phyloP scores from a whole-genome alignment of 768 basidiomycete species.

The Collybia sp. region DNA sequence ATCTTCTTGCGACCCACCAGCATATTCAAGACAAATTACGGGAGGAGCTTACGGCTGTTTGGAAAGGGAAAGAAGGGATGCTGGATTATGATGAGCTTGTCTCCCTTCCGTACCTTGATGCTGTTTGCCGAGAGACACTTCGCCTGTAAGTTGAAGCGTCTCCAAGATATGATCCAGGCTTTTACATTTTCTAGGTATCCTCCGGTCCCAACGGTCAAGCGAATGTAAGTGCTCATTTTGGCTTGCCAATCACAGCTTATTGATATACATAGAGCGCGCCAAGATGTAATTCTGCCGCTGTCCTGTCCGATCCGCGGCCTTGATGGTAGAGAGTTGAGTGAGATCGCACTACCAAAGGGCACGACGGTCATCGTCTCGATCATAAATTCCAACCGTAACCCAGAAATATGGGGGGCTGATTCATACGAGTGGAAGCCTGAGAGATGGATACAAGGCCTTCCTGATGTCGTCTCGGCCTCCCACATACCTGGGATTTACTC shows the following conservation, averaged over 20 bases:
- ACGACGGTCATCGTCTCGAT: conserved; percentile 21
- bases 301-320: conserved; percentile 21
- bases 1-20: conserved; percentile 24
- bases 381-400: conserved; percentile 23
- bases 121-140: conserved; percentile 32
- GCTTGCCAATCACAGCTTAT: neutral
- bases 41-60: conserved; percentile 24
- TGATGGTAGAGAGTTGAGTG: conserved; percentile 20
- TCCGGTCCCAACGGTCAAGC: neutral
- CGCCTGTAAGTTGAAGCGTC: conserved; percentile 23
- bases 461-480: conserved; percentile 22
- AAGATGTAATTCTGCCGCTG: conserved; percentile 22
- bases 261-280: neutral
- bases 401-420: conserved; percentile 31
- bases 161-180: neutral
- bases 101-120: conserved; percentile 31
- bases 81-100: conserved; percentile 32
- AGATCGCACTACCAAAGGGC: conserved; percentile 18
- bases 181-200: neutral
- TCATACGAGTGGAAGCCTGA: conserved; percentile 32
- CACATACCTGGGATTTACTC: conserved; percentile 28
- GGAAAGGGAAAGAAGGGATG: conserved; percentile 13
- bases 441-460: conserved; percentile 31
- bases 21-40: conserved; percentile 30
- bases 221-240: neutral